phyloP scores from a whole-genome alignment of 148 eudicot species.

The Vaccinium macrocarpon region DNA sequence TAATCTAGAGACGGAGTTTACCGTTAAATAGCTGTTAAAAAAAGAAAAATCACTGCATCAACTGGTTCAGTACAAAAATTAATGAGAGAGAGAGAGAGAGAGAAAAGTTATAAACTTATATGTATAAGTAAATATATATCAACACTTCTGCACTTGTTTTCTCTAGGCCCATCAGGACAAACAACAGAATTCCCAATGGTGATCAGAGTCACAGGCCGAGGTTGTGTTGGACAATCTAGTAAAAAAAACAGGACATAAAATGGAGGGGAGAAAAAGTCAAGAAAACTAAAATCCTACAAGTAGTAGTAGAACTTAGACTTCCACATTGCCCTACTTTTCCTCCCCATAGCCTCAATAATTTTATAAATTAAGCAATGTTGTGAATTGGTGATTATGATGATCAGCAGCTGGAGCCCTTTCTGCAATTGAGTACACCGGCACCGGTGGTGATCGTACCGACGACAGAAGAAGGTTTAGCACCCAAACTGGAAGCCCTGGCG shows the following conservation, averaged over 20 bases:
- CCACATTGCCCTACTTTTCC: constrained; percentile 12
- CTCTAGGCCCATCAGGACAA: constrained; percentile 23
- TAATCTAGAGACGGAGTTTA: no score
- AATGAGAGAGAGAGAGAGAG: background rate
- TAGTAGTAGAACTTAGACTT: constrained; percentile 7
- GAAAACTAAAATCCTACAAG: background rate
- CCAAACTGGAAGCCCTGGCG: constrained; percentile 71
- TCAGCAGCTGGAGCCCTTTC: constrained; percentile 59
- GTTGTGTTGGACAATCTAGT: constrained; percentile 29
- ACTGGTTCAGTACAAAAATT: no score
- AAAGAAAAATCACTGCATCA: no score
- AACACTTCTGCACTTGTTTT: constrained; percentile 49
- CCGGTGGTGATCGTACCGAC: constrained; percentile 44
- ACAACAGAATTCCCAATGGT: constrained; percentile 19
- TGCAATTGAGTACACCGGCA: constrained; percentile 61
- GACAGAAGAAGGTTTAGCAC: constrained; percentile 55
- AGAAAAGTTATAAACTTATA: no score
- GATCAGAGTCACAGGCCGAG: constrained; percentile 47
- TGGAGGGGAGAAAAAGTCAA: constrained; percentile 15
- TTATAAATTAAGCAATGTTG: background rate
- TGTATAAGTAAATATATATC: constrained; percentile 24
- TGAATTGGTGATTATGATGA: background rate
- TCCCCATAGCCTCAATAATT: background rate
- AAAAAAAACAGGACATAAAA: constrained; percentile 9
- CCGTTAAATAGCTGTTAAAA: no score